Evolutionary conservation across 2,329 filamentous ascomycete genomes (phyloP), one percentile per base, ranked within the genome.

Genomic region (Arachnomyces sp.): DNA sequence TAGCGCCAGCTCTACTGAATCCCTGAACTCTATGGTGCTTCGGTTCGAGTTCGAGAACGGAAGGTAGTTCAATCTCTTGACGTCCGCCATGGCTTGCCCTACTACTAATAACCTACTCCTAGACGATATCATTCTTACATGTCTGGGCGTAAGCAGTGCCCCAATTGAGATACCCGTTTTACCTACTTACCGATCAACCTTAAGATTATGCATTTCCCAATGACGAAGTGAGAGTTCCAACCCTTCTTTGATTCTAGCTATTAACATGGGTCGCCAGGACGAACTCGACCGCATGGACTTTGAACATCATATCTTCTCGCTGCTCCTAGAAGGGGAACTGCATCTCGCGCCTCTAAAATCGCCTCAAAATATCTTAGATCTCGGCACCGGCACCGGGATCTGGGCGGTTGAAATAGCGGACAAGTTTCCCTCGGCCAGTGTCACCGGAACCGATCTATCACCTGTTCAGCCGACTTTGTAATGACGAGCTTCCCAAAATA

Each of bases 331-430:
- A 21, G 49, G 52, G 25, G 52, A 53, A 33, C 49, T 60, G 12
- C 46, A 44, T 21, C 44, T 56, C n/a, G 58, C 60, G 8, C 59
- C 59, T 0, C 32, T 25, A 9, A 35, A 51, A 9, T 38, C 49
- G 9, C 42, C 50, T 3, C 46, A 43, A 7, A 48, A 46, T 7
- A 47, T 53, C 7, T 45, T 63, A 13, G 58, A 61, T 45, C 47
- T 67, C 5, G 62, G 63, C 31, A 65, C 62, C 3, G 59, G 56
- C 4, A 61, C 57, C 2, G 57, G 59, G 8, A 61, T 61, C 7
- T 63, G 61, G 61, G 59, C 60, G 8, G 60, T 63, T 14, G 59
- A 62, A 14, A 45, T 44, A 36, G 46, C 46, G 4, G 48, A 47
- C 28, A 43, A 50, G 32, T 57, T 50, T 36, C 55, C 57, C 21